These are phyloP conservation scores for Rhododendron ferrugineum DNA, from an alignment of 148 eudicot genomes.

Conservation along the genomic window DNA sequence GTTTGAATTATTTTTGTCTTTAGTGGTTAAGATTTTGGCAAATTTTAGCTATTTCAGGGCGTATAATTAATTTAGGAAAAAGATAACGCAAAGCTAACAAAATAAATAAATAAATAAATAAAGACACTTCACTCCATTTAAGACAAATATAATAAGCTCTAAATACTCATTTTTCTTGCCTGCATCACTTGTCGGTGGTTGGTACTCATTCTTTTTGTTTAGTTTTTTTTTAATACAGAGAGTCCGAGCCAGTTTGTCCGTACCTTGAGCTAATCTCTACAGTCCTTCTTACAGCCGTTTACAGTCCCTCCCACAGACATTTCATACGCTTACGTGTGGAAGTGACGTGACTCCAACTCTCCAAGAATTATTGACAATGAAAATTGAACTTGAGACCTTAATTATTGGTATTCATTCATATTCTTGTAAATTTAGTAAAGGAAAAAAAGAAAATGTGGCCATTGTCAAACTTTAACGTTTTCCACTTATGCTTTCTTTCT, in stretches of 20 bases:
- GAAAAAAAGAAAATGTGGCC: neutral
- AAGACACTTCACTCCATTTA: neutral
- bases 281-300: too few relatives aligned
- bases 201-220: too few relatives aligned
- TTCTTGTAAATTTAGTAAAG: neutral
- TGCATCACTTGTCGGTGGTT: neutral
- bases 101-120: neutral
- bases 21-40: neutral
- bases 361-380: too few relatives aligned
- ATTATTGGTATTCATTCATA: too few relatives aligned
- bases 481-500: neutral
- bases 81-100: neutral
- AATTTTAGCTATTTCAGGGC: neutral
- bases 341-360: too few relatives aligned
- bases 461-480: neutral
- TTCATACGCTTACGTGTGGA: too few relatives aligned
- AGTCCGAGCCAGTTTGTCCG: too few relatives aligned
- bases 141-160: neutral
- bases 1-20: neutral
- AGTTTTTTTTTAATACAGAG: too few relatives aligned
- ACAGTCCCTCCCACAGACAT: too few relatives aligned
- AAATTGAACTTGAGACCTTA: too few relatives aligned
- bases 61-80: neutral
- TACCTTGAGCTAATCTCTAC: rapidly evolving
- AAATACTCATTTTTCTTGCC: neutral